A percentile compares a stretch with the other conserved stretches of the same genome.
These are phyloP conservation scores for Amphibolis antarctica DNA, from an alignment of 106 monocot species.

Conservation along the genomic window DNA sequence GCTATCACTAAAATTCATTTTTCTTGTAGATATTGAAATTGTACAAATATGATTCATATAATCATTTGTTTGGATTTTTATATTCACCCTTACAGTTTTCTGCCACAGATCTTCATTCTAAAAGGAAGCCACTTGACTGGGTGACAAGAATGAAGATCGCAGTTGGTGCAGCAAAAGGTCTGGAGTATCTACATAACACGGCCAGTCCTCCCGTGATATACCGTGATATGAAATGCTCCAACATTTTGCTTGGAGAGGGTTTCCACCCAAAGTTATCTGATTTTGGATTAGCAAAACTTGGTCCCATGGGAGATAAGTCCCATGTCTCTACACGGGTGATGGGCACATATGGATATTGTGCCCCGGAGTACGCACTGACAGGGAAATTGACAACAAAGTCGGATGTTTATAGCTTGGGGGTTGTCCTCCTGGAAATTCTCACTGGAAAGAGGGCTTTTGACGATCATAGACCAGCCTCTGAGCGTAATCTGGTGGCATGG, in stretches of 20 bases:
- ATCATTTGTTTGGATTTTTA: too few relatives aligned
- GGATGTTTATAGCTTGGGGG: constrained; percentile 24
- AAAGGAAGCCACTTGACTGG: constrained; percentile 22
- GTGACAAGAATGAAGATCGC: constrained; percentile 31
- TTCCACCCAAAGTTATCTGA: constrained; percentile 30
- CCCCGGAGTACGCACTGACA: constrained; percentile 21
- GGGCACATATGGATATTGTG: constrained; percentile 23
- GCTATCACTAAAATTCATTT: too few relatives aligned
- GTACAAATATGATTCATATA: too few relatives aligned
- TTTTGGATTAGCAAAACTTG: constrained; percentile 31
- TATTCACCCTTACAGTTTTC: too few relatives aligned
- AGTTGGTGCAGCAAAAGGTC: constrained; percentile 23
- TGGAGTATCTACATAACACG: constrained; percentile 27
- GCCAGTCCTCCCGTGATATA: constrained; percentile 26
- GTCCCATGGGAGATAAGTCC: constrained; percentile 26
- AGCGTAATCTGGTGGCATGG: constrained; percentile 20
- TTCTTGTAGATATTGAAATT: too few relatives aligned
- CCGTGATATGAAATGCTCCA: constrained; percentile 31
- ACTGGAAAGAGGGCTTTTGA: constrained; percentile 19
- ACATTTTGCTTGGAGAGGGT: constrained; percentile 24
- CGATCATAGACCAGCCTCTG: constrained; percentile 7
- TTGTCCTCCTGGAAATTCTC: constrained; percentile 19
- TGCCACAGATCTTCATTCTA: too few relatives aligned
- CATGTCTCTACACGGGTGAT: constrained; percentile 29
- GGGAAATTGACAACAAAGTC: constrained; percentile 21